Percentiles rank a stretch among this genome's conserved stretches.
Evolutionary conservation across 179 eudicot species (phyloP).

Genomic region (Actinidia chinensis): DNA sequence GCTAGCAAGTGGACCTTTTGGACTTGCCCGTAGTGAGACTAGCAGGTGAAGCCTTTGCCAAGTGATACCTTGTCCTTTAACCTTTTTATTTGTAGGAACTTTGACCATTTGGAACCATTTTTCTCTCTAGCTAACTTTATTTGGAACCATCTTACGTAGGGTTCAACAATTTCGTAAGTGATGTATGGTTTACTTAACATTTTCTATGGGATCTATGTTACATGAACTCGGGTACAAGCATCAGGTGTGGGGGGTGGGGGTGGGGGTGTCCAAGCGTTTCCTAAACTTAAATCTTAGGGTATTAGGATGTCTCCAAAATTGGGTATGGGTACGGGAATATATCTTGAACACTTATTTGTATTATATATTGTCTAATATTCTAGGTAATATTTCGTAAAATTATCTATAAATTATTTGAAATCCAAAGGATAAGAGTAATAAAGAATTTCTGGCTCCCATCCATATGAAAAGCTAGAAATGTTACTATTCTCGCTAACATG

Average conservation of each 20-base stretch:
- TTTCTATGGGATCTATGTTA: too few species aligned
- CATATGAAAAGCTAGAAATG: background rate
- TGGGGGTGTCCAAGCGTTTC: constrained; percentile 1
- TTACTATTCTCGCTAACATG: background rate
- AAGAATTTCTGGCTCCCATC: background rate
- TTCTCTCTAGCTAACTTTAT: too few species aligned
- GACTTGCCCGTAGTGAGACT: too few species aligned
- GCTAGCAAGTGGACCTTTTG: too few species aligned
- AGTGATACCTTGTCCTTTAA: too few species aligned
- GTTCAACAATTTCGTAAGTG: too few species aligned
- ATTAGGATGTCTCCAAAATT: background rate
- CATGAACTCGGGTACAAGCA: background rate
- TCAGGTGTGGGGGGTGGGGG: background rate
- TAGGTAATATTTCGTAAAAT: background rate
- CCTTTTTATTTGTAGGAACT: too few species aligned
- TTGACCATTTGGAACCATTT: too few species aligned
- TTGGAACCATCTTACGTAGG: too few species aligned
- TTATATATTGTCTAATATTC: background rate
- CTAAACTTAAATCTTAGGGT: background rate
- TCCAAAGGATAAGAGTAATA: background rate
- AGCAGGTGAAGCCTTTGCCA: too few species aligned
- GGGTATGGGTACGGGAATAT: background rate
- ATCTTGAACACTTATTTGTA: background rate
- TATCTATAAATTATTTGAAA: background rate
- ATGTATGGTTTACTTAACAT: too few species aligned